Base-by-base conservation (phyloP, 176 grass and related monocot genomes). In the Cenchrus americanus region DNA sequence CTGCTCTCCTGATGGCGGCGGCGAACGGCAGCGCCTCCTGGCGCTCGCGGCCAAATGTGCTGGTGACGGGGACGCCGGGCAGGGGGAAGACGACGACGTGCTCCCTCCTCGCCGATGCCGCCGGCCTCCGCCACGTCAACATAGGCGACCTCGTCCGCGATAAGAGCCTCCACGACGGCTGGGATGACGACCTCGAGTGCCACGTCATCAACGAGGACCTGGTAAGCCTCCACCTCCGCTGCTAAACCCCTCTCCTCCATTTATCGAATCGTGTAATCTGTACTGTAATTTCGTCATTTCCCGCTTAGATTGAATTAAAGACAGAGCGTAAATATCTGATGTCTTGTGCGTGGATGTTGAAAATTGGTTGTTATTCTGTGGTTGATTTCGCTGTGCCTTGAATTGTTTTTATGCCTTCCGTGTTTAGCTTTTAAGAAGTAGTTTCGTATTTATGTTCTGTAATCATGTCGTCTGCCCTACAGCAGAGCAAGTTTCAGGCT, bases 81-180 rank as follows among this genome's bases (percentile, higher is more conserved):
- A 98, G 92, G 50, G 95, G 95, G 75, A 98, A 98, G 87, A 98
- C 95, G 52, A 98, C 95, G 10, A 98, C 87, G 68, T 87, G 95
- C 82, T 88, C 92, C 53, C 92, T 95, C 66, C 78, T 98, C 46
- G 67, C 92, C 4, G 92, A 98, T 1, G 89, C 95, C 7, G 80
- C 91, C 5, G 77, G 22, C 34, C 82, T 98, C 24, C 85, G 85
- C 21, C 90, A 95, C 71, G 62, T 98, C 87, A 98, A 95, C 90
- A 87, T 98, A 81, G 91, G 95, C 61, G 92, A 98, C 69, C 85
- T 98, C 34, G 91, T 92, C 75, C 84, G 88, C 26, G 87, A 91
- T 48, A 98, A 98, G 92, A 73, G 78, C 52, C 95, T 98, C 59
- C 95, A 95, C 57, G 92, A 98, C 75, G 92, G 95, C 66, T 98